phyloP scores from a whole-genome alignment of 2,329 filamentous ascomycete species.

The Aspergillus japonicus region DNA sequence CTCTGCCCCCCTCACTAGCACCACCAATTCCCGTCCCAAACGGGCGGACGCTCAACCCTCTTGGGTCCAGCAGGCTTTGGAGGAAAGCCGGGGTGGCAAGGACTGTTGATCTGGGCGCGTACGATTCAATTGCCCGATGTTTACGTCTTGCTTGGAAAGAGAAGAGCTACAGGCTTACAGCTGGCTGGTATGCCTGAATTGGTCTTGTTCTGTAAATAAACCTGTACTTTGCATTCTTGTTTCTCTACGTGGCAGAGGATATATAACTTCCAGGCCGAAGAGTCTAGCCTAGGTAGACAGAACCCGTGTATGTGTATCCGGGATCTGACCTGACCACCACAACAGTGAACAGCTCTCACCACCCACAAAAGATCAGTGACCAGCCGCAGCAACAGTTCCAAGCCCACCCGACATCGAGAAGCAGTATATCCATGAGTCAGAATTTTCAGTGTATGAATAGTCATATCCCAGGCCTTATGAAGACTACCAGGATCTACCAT shows the following conservation, averaged over 20 bases:
- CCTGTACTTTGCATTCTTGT: too few species aligned
- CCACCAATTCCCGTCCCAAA: constrained; percentile 41
- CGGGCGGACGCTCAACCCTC: constrained; percentile 21
- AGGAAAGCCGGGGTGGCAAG: constrained; percentile 24
- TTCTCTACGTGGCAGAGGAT: too few species aligned
- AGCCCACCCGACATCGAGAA: not conserved
- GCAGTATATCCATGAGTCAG: constrained; percentile 22
- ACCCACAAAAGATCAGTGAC: too few species aligned
- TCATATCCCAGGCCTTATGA: constrained; percentile 32
- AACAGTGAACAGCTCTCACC: too few species aligned
- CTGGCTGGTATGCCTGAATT: not conserved
- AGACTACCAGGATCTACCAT: constrained; percentile 29
- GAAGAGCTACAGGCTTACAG: too few species aligned
- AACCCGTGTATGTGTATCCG: too few species aligned
- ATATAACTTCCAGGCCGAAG: too few species aligned
- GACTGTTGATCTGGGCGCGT: not conserved
- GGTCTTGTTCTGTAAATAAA: not conserved
- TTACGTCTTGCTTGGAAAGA: too few species aligned
- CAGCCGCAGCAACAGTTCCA: not conserved
- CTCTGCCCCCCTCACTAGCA: constrained; percentile 28
- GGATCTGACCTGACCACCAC: too few species aligned
- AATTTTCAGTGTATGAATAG: constrained; percentile 44
- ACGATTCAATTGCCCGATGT: too few species aligned
- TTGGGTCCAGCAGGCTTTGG: constrained; percentile 35
- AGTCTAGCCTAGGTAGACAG: too few species aligned